phyloP scores from a whole-genome alignment of 345 rosid species.

The Ricinus communis region DNA sequence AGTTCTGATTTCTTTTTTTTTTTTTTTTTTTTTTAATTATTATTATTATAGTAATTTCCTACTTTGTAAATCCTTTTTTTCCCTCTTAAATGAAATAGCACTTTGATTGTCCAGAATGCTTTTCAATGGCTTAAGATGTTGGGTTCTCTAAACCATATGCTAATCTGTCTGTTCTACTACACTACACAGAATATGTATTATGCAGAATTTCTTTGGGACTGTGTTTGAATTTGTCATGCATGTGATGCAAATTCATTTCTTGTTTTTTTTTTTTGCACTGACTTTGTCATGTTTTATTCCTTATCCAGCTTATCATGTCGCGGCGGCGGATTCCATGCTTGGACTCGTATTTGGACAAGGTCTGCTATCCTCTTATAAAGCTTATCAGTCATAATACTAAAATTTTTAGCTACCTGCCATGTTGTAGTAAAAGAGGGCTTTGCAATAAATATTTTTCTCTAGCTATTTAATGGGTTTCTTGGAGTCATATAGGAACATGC shows the following conservation, averaged over 20 bases:
- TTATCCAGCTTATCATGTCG: constrained; percentile 84
- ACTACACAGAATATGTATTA: not conserved
- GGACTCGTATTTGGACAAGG: constrained; percentile 98
- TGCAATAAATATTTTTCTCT: not conserved
- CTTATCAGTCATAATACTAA: not conserved
- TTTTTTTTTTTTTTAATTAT: too few relatives aligned
- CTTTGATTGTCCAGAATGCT: not conserved
- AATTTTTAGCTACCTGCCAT: not conserved
- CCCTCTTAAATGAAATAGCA: not conserved
- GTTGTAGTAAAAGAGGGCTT: not conserved
- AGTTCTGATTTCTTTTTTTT: not conserved
- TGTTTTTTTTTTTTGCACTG: not conserved
- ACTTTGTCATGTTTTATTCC: constrained; percentile 10
- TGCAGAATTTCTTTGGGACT: not conserved
- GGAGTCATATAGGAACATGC: not conserved
- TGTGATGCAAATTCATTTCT: not conserved
- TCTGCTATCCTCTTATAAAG: constrained; percentile 26
- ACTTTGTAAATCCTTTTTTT: not conserved
- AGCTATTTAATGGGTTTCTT: not conserved
- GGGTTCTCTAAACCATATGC: not conserved
- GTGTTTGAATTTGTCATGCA: not conserved
- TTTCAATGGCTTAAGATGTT: not conserved
- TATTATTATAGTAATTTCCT: too few relatives aligned
- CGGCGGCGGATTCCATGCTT: constrained; percentile 92
- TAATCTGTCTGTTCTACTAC: not conserved